Base-by-base conservation (phyloP, 345 rosid species). In the Odontarrhena argentea region DNA sequence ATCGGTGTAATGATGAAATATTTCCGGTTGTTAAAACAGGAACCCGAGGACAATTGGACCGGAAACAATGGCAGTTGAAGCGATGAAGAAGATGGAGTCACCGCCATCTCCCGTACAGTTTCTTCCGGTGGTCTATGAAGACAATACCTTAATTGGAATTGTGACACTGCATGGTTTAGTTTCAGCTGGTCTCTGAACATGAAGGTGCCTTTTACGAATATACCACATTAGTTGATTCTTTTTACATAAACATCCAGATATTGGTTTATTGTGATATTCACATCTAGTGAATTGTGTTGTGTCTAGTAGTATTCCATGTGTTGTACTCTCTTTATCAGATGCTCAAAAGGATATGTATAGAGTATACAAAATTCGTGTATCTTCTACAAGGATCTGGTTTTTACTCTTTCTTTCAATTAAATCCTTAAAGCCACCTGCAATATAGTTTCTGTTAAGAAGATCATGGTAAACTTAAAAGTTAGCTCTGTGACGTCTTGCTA, bases 31-130 rank as follows among this genome's bases (percentile, higher is more conserved):
- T 41, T 65, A 3, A 60, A 64, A 61, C 87, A 94, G 99, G 87
- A 82, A 82, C 60, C 93, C 99, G 11, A 91, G 99, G 77, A 84
- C 87, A 15, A 87, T 89, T 3, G 77, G 79, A 63, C 84, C 93
- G 9, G 96, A 94, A 40, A 84, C 96, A n/a, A 94, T 88, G 99
- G 99, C 97, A 3, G 96, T 87, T 79, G 97, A 88, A 73, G 99
- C 96, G 30, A 91, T 91, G 99, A 79, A 82, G 83, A 88, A 85
- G 73, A 94, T 94, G 99, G 99, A 94, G 61, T 85, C 97, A 0
- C 97, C 97, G 8, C 99, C 99, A 7, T 91, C 96, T 8, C 96
- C 99, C 9, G 97, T 91, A 6, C 99, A 94, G 55, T 94, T 94
- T 76, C 77, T 94, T 67, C 97, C 99, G 0, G 97, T 91, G 67